phyloP scores from a whole-genome alignment of 148 eudicot species.

The Cornus suecica region DNA sequence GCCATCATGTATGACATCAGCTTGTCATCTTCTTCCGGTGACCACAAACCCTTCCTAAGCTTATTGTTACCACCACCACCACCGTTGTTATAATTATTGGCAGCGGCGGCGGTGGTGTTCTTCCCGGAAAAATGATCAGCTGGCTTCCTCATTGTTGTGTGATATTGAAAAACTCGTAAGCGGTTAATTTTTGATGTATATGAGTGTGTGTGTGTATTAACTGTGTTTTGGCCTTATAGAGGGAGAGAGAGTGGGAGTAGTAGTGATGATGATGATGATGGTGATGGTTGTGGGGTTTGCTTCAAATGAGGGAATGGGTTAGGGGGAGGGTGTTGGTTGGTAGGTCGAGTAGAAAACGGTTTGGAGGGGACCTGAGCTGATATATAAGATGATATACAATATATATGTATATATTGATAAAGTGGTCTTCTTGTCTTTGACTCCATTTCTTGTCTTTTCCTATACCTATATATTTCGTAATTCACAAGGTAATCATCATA shows the following conservation, averaged over 20 bases:
- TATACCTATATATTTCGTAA: constrained; percentile 37
- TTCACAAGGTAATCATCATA: constrained; percentile 54
- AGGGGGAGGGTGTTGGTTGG: constrained; percentile 53
- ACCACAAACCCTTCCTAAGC: constrained; percentile 64
- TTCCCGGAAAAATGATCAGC: constrained; percentile 21
- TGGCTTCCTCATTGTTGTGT: constrained; percentile 52
- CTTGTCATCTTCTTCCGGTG: constrained; percentile 68
- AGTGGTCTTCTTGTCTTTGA: constrained; percentile 45
- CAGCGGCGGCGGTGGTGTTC: neutral
- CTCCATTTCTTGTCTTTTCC: constrained; percentile 47
- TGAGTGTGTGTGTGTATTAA: too few relatives aligned
- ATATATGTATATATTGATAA: constrained; percentile 9
- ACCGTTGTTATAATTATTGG: too few relatives aligned
- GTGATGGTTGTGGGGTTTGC: constrained; percentile 58
- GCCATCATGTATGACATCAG: constrained; percentile 58
- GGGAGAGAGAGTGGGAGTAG: neutral
- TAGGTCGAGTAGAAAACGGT: constrained; percentile 65
- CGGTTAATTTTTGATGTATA: constrained; percentile 21
- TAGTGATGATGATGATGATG: constrained; percentile 47
- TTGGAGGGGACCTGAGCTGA: constrained; percentile 28
- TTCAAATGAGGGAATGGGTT: constrained; percentile 42
- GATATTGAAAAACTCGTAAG: constrained; percentile 1
- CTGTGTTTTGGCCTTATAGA: constrained; percentile 43
- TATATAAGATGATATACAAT: too few relatives aligned
- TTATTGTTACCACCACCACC: constrained; percentile 15